Evolutionary conservation across 768 basidiomycete species (phyloP), one percentile per base, ranked within the genome.

Genomic region (Mycena epipterygia): DNA sequence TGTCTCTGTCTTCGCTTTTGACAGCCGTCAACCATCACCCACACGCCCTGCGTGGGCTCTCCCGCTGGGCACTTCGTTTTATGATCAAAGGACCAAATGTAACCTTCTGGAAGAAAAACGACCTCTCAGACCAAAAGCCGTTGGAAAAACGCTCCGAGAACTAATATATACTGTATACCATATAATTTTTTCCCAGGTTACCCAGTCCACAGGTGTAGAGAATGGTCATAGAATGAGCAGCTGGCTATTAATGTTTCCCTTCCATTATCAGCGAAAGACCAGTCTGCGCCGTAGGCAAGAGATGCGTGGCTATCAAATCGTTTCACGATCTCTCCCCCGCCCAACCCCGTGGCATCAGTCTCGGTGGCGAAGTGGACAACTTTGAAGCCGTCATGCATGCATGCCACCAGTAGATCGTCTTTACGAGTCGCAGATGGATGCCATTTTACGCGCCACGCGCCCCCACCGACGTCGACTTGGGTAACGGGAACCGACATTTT

Each of bases 311-410:
- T 85, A 68, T 95, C 91, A 73, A 94, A 95, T 21, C 89, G 87
- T 69, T 83, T 87, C 12, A 87, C 70, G 35, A 91, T 81, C 48
- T 85, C 78, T 59, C 84, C 81, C 53, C 73, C 25, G 7, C 67
- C 51, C 27, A 65, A 44, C 63, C 78, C 35, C 41, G 75, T 23
- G 71, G 71, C 53, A 33, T 55, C 32, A 53, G 51, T 16, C 48
- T 41, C 73, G 30, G 65, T 62, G 46, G 78, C 80, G 67, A 94
- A 89, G 2, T 80, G 84, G 52, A 96, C 79, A 8, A 97, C 85
- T 77, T 98, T 98, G 87, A 95, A 97, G 13, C 97, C 97, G 71
- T 96, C 96, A 77, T 97, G 97, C 98, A 99, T 99, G 77, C 94
- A 96, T 0, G 97, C 98, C n/a, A 96, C 90, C 23, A 98, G 87